Evolutionary conservation across 352 stramenopile species (phyloP), one percentile per base, ranked within the genome.

Genomic region (Pythium aquatile): DNA sequence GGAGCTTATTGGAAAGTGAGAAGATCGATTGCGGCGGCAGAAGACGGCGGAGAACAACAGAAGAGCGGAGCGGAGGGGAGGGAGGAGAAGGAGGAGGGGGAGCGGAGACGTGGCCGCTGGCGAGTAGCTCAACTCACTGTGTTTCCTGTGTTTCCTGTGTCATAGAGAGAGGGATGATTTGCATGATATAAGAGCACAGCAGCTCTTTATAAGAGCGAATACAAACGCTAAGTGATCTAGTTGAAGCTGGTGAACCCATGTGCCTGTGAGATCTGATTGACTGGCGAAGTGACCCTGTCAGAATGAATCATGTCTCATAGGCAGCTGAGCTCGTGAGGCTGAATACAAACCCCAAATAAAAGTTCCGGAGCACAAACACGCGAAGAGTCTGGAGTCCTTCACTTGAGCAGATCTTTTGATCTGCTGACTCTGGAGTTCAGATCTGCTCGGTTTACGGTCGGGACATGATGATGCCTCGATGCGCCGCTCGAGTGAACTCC

Each of bases 1-100:
- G 53, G 37, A 33, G 52, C 49, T 17, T 39, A 35, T 61, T 67
- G 51, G 33, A 57, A 67, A 67, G 53, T 67, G 61, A 61, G 53
- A 30, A 4, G 2, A 51, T 8, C 24, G 17, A 11, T 3, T 3
- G 9, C 42, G 44, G 44, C 44, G 30, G 44, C 44, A 51, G 16
- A 47, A 47, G 40, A 26, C 14, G 14, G 40, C 14, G 40, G 40
- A 47, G 40, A 7, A 26, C 5, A 26, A 47, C 37, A 17, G 17
- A 26, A 17, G 17, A 47, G 16, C 10, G 37, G 17, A 16, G 37
- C 20, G 20, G 20, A 47, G 3, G 40, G 5, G 17, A 47, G 17
- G 40, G 2, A 47, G 40, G 16, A 47, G 39, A 11, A 47, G 39
- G 39, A 47, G 39, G 17, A 24, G 39, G 7, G 11, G 40, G 17